These are phyloP conservation scores for Claviceps arundinis DNA, from an alignment of 2,329 filamentous ascomycete genomes.

Conservation along the genomic window DNA sequence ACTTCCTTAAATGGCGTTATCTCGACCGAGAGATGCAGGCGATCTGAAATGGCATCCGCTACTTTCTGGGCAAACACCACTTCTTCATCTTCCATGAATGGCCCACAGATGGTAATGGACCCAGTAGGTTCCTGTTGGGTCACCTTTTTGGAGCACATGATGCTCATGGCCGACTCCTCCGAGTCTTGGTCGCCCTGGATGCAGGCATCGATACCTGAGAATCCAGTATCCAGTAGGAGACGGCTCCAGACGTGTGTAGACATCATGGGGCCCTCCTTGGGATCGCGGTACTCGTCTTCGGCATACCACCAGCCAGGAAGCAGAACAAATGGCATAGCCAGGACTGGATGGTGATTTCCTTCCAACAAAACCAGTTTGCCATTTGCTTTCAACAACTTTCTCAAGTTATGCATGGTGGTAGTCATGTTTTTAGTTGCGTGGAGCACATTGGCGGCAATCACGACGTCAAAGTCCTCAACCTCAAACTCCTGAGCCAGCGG, in stretches of 20 bases:
- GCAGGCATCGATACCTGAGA: conserved; percentile 5
- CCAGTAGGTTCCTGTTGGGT: neutral
- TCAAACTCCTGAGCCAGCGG: conserved; percentile 19
- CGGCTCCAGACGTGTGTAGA: conserved; percentile 1
- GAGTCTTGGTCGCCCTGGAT: neutral
- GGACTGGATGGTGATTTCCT: neutral
- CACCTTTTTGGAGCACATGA: conserved; percentile 3
- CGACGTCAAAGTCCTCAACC: conserved; percentile 20
- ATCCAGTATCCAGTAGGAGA: conserved; percentile 3
- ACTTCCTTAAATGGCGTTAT: conserved; percentile 1
- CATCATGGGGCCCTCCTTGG: conserved; percentile 2
- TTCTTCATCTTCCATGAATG: conserved; percentile 1
- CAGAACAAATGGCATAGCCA: conserved; percentile 4
- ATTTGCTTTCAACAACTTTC: conserved; percentile 6
- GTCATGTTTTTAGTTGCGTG: conserved; percentile 21
- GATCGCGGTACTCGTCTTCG: conserved; percentile 4
- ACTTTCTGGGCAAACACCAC: conserved; percentile 1
- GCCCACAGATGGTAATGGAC: conserved; percentile 2
- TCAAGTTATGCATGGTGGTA: conserved; percentile 10
- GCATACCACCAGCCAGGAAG: conserved; percentile 7
- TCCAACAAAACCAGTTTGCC: conserved; percentile 8
- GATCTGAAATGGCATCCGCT: neutral
- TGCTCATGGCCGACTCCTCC: neutral
- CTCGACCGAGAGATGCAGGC: neutral
- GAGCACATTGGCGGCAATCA: conserved; percentile 25